Evolutionary conservation across 495 filamentous ascomycete species (phyloP).

Genomic region (Sphaerosporella brunnea): DNA sequence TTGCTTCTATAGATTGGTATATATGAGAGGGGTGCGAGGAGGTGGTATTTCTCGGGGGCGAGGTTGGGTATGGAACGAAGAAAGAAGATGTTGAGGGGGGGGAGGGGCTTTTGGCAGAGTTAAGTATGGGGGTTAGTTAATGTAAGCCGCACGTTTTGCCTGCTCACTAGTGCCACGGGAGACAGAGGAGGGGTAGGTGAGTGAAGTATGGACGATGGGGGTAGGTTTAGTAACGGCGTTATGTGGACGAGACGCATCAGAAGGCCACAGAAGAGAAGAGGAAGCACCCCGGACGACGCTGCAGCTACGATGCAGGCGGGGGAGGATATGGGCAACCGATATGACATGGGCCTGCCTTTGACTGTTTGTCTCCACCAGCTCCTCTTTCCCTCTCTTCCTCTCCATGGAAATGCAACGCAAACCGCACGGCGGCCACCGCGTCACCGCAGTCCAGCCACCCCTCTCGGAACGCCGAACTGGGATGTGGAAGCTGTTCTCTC

Average conservation of each 20-base stretch:
- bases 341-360: no score
- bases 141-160: conserved; percentile 4
- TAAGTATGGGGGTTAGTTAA: background rate
- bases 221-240: background rate
- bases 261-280: background rate
- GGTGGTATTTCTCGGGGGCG: background rate
- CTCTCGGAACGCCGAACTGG: no score
- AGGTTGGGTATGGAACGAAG: background rate
- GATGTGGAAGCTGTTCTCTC: no score
- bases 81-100: background rate
- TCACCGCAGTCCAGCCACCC: no score
- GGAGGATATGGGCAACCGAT: no score
- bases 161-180: background rate
- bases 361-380: no score
- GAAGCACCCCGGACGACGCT: background rate
- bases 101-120: conserved; percentile 1
- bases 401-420: no score
- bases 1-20: conserved; percentile 1
- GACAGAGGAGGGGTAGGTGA: background rate
- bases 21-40: background rate
- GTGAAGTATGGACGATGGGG: background rate
- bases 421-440: no score
- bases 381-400: no score
- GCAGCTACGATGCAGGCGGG: no score
- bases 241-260: background rate